Conservation (phyloP, 2,329 filamentous ascomycete species). For the Colletotrichum melonis region DNA sequence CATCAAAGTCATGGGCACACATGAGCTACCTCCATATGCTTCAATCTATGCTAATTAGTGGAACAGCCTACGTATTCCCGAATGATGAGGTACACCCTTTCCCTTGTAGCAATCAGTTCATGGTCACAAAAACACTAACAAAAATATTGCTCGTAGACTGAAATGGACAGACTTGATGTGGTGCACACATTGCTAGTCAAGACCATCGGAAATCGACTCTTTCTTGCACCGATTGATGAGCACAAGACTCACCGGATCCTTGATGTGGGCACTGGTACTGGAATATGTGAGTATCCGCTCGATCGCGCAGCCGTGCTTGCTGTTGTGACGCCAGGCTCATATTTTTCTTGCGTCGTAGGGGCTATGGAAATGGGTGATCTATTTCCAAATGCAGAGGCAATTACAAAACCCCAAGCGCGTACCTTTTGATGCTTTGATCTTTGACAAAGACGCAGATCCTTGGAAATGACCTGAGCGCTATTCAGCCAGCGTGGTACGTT, state of each 20-base stretch:
- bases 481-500: constrained; percentile 24
- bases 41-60: too few species aligned
- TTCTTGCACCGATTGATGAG: constrained; percentile 41
- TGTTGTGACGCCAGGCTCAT: too few species aligned
- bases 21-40: not conserved
- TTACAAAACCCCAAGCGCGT: too few species aligned
- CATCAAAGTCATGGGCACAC: too few species aligned
- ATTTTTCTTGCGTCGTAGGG: constrained; percentile 35
- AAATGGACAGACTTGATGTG: constrained; percentile 17
- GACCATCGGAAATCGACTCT: constrained; percentile 3
- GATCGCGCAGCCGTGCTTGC: too few species aligned
- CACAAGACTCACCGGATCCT: constrained; percentile 47
- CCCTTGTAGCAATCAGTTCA: not conserved
- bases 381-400: constrained; percentile 43
- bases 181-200: constrained; percentile 13
- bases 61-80: constrained; percentile 44
- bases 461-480: constrained; percentile 44
- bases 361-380: constrained; percentile 51
- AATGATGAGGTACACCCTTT: constrained; percentile 45
- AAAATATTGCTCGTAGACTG: not conserved
- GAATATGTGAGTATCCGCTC: constrained; percentile 45
- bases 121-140: not conserved
- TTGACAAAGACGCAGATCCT: constrained; percentile 50
- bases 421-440: constrained; percentile 21
- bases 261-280: constrained; percentile 57